Evolutionary conservation across 108 stramenopile species (phyloP), one percentile per base, ranked within the genome.

Genomic region (Cyclotella atomus): DNA sequence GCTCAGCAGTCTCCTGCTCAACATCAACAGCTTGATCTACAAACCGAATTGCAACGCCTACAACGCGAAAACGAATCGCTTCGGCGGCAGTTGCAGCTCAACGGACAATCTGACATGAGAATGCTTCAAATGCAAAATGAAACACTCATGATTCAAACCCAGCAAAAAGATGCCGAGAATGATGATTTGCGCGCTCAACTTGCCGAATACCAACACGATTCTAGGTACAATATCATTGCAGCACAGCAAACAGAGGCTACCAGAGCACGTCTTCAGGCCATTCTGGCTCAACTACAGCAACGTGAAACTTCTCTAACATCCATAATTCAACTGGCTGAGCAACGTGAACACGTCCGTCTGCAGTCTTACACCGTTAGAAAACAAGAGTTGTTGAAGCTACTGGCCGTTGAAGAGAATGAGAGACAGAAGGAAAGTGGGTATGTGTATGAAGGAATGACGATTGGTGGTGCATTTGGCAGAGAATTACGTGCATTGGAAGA

Each of bases 401-500:
- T 47, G 27, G 47, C 52, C 4, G 52, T 1, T 27, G 59, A 60
- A 49, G 70, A 71, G 0, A 33, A 28, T 16, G 43, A 49, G 49
- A 19, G 43, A 6, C 14, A 27, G 27, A 43, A 59, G 23, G 50
- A 47, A 16, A 3, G n/a, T 16, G 19, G 29, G 34, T 52, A 25
- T 29, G 19, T 24, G 59, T 59, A 30, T 17, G 27, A 43, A 6
- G 69, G 56, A 12, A 17, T 53, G 17, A 46, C 45, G n/a, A 7
- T 70, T 21, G 36, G 54, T 1, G 0, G 20, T 38, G 45, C 59
- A 2, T 62, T 62, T 1, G 52, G 24, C 36, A 23, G 45, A 19
- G 59, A 72, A 52, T 29, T 72, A 9, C 33, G 25, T 35, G 7
- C 28, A 45, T 60, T 72, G 59, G 59, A 62, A 17, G 35, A 53